Evolutionary conservation across 2,329 filamentous ascomycete genomes (phyloP).

Genomic region (Aspergillus cejpii): DNA sequence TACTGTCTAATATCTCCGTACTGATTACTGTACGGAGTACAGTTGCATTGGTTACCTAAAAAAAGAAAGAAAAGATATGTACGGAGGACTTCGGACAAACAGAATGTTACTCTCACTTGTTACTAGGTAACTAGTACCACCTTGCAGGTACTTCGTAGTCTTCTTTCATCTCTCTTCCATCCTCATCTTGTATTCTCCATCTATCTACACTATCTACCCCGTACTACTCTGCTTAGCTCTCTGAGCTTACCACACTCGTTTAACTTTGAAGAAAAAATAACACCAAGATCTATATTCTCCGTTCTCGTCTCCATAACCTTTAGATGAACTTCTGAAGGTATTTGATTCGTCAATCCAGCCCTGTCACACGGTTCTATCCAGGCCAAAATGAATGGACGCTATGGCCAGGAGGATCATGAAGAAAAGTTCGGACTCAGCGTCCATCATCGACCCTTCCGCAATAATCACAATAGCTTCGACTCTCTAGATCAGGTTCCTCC

Average conservation of each 20-base stretch:
- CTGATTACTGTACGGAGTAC: too few relatives aligned
- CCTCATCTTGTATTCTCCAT: slow-evolving; percentile 2
- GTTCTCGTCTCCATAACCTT: not conserved
- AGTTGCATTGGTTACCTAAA: not conserved
- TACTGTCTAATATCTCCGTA: too few relatives aligned
- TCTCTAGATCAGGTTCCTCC: slow-evolving; percentile 13
- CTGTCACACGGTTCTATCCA: not conserved
- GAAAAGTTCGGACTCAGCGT: slow-evolving; percentile 25
- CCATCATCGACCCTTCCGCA: slow-evolving; percentile 12
- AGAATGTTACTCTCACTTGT: slow-evolving; percentile 4
- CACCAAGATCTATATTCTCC: too few relatives aligned
- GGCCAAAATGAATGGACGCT: slow-evolving; percentile 12
- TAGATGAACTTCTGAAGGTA: not conserved
- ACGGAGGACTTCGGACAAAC: not conserved
- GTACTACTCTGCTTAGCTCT: not conserved
- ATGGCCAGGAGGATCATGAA: slow-evolving; percentile 19
- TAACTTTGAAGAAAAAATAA: not conserved
- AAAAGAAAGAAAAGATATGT: not conserved
- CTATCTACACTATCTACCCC: not conserved
- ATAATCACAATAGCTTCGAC: slow-evolving; percentile 16
- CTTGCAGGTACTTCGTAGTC: too few relatives aligned
- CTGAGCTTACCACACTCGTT: not conserved
- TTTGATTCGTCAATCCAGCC: not conserved
- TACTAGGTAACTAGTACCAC: too few relatives aligned
- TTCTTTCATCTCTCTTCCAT: slow-evolving; percentile 3